Conservation (phyloP, 306 rosid genomes). For the Casuarina glauca region DNA sequence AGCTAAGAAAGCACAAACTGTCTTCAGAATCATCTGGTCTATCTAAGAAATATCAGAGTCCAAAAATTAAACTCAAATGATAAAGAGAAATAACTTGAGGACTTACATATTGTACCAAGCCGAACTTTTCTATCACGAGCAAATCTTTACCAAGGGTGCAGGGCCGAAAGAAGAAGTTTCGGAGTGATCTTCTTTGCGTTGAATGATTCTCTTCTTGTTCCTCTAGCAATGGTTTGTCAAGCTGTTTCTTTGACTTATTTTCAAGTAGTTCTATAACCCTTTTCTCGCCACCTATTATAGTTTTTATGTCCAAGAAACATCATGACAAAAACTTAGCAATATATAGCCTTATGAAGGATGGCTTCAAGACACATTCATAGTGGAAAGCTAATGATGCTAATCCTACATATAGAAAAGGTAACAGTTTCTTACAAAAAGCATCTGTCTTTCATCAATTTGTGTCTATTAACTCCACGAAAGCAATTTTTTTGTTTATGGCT, state of each 20-base stretch:
- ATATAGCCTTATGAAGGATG: constrained; percentile 15
- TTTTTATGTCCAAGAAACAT: constrained; percentile 21
- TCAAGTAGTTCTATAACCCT: constrained; percentile 75
- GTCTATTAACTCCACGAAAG: not conserved
- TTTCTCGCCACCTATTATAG: constrained; percentile 67
- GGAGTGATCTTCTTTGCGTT: constrained; percentile 39
- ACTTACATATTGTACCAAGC: constrained; percentile 90
- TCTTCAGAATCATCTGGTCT: constrained; percentile 49
- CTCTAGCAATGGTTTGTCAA: constrained; percentile 50
- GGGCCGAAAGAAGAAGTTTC: constrained; percentile 62
- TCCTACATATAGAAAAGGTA: not conserved
- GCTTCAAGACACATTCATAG: constrained; percentile 14
- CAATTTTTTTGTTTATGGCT: not conserved
- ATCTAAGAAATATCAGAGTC: constrained; percentile 27
- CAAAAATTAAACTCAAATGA: not conserved
- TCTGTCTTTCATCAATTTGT: not conserved
- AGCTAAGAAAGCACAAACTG: constrained; percentile 73
- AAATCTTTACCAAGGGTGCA: constrained; percentile 59
- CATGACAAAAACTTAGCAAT: constrained; percentile 7
- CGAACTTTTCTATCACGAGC: constrained; percentile 69
- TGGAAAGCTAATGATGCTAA: constrained; percentile 1
- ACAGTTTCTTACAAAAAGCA: not conserved
- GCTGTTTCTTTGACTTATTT: constrained; percentile 50
- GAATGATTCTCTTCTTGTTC: constrained; percentile 35
- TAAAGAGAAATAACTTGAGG: not conserved